These are phyloP conservation scores for Candida ficus DNA, from an alignment of 805 yeast genomes.

Conservation along the genomic window DNA sequence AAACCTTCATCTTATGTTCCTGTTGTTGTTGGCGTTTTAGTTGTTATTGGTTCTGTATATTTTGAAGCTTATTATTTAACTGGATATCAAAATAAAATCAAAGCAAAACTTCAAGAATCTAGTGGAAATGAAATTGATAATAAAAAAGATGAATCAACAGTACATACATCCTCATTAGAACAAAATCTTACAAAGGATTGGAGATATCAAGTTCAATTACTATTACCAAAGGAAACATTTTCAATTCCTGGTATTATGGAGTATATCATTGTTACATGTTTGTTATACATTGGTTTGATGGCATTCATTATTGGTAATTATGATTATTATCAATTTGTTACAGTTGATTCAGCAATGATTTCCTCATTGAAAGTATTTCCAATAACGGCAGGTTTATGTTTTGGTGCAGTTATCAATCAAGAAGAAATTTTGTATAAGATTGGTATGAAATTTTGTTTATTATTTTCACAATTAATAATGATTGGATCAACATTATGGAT, in stretches of 20 bases:
- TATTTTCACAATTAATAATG: slow-evolving; percentile 13
- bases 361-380: slow-evolving; percentile 24
- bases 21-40: slow-evolving; percentile 32
- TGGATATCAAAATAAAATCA: slow-evolving; percentile 11
- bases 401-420: slow-evolving; percentile 26
- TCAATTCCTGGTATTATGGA: slow-evolving; percentile 23
- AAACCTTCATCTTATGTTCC: slow-evolving; percentile 37
- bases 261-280: slow-evolving; percentile 18
- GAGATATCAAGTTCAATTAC: slow-evolving; percentile 17
- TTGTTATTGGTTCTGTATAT: slow-evolving; percentile 23
- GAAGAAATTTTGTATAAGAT: slow-evolving; percentile 16
- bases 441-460: slow-evolving; percentile 20
- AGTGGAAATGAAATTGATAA: not conserved
- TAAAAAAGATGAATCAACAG: not conserved
- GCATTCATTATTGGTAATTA: slow-evolving; percentile 18
- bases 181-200: slow-evolving; percentile 2
- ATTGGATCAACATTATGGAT: slow-evolving; percentile 22
- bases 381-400: slow-evolving; percentile 25
- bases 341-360: slow-evolving; percentile 27
- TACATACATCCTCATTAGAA: not conserved
- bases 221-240: slow-evolving; percentile 27
- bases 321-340: slow-evolving; percentile 25
- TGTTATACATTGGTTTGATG: slow-evolving; percentile 20
- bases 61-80: slow-evolving; percentile 28
- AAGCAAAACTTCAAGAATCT: not conserved